Conservation (phyloP, 352 stramenopile species). For the Phytophthora foliorum region DNA sequence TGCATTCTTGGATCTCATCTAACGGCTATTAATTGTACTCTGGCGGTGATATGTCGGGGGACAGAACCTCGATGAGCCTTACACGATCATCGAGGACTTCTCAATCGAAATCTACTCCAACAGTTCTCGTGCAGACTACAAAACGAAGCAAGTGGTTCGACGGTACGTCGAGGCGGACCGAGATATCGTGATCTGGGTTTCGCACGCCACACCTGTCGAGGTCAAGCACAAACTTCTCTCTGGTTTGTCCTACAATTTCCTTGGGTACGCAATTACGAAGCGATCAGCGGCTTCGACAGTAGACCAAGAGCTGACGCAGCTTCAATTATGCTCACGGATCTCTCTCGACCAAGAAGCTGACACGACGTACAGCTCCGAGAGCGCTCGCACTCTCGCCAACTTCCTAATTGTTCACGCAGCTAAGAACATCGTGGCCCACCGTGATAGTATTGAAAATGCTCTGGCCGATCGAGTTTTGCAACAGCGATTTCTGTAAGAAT, state of each 20-base stretch:
- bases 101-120: slow-evolving; percentile 62
- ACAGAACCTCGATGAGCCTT: slow-evolving; percentile 48
- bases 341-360: slow-evolving; percentile 50
- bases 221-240: slow-evolving; percentile 53
- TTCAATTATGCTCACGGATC: slow-evolving; percentile 62
- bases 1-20: not conserved
- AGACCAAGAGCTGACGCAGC: slow-evolving; percentile 41
- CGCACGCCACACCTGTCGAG: slow-evolving; percentile 56
- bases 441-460: slow-evolving; percentile 59
- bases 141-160: slow-evolving; percentile 63
- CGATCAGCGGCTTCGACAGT: slow-evolving; percentile 29
- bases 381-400: slow-evolving; percentile 49
- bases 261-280: slow-evolving; percentile 68
- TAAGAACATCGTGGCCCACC: slow-evolving; percentile 45
- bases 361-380: slow-evolving; percentile 33
- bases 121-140: slow-evolving; percentile 56
- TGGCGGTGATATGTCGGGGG: not conserved
- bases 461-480: slow-evolving; percentile 21
- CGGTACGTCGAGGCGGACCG: slow-evolving; percentile 64
- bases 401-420: slow-evolving; percentile 54
- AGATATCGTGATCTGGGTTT: slow-evolving; percentile 68
- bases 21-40: not conserved
- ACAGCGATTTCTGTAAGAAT: slow-evolving; percentile 11
- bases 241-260: slow-evolving; percentile 52
- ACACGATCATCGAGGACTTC: slow-evolving; percentile 69